Evolutionary conservation across 306 rosid genomes (phyloP).

Genomic region (Quercus agrifolia): DNA sequence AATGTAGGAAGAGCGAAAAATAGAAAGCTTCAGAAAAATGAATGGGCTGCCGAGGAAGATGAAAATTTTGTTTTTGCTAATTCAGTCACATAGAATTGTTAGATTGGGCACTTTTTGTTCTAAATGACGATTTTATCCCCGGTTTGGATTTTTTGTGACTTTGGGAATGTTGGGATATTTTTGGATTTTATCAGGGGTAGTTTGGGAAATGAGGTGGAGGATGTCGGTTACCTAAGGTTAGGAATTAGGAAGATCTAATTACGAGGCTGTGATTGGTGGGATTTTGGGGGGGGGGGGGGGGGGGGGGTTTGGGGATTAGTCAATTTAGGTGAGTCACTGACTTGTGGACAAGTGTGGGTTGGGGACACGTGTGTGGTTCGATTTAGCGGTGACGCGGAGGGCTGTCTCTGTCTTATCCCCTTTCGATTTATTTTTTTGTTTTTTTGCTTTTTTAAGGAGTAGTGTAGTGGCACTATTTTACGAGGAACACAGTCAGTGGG

Average conservation of each 20-base stretch:
- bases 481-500: neutral
- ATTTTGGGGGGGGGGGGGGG: neutral
- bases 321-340: constrained; percentile 10
- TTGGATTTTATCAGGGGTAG: neutral
- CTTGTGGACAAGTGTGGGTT: neutral
- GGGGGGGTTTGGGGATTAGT: neutral
- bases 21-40: no score
- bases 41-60: no score
- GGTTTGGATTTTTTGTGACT: no score
- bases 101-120: no score
- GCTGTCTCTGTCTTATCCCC: constrained; percentile 29
- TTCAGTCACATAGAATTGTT: no score
- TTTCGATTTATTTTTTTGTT: neutral
- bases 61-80: no score
- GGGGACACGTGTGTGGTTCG: constrained; percentile 16
- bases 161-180: no score
- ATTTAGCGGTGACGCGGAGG: neutral
- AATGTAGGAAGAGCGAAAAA: neutral
- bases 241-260: neutral
- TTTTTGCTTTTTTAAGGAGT: no score
- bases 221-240: neutral
- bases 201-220: neutral
- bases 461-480: neutral
- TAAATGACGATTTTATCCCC: neutral
- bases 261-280: constrained; percentile 12